Conservation (phyloP, 257 asterid species). For the Craterostigma plantagineum region DNA sequence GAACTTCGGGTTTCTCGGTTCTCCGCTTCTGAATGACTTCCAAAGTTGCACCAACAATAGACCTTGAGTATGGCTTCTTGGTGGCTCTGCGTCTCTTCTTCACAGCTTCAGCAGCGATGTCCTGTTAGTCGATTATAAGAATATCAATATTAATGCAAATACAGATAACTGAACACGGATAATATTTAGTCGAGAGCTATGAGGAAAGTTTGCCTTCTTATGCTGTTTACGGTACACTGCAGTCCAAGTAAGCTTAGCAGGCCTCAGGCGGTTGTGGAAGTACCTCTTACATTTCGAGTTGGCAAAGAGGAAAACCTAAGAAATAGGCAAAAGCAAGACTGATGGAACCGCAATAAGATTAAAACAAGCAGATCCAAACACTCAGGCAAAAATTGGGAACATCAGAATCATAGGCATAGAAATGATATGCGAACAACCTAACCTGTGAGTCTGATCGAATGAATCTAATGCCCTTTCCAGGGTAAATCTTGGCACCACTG, state of each 20-base stretch:
- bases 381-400: too few species aligned
- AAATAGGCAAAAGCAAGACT: background rate
- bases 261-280: conserved; percentile 43
- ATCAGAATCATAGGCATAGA: background rate
- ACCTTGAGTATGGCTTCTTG: conserved; percentile 54
- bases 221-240: conserved; percentile 47
- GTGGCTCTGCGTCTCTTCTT: conserved; percentile 46
- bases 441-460: conserved; percentile 66
- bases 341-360: too few species aligned
- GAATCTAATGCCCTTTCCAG: conserved; percentile 61
- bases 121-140: conserved; percentile 11
- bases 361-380: too few species aligned
- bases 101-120: conserved; percentile 31
- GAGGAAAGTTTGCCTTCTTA: conserved; percentile 26
- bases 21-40: conserved; percentile 55
- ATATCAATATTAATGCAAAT: too few species aligned
- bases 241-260: conserved; percentile 48
- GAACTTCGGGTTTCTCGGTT: conserved; percentile 42
- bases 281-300: conserved; percentile 49
- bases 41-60: conserved; percentile 53
- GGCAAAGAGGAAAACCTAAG: conserved; percentile 35
- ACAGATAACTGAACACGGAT: too few species aligned
- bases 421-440: background rate
- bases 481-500: conserved; percentile 68
- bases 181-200: background rate